Evolutionary conservation across 2,329 filamentous ascomycete genomes (phyloP), one percentile per base, ranked within the genome.

Genomic region (Aureobasidium uvarum): DNA sequence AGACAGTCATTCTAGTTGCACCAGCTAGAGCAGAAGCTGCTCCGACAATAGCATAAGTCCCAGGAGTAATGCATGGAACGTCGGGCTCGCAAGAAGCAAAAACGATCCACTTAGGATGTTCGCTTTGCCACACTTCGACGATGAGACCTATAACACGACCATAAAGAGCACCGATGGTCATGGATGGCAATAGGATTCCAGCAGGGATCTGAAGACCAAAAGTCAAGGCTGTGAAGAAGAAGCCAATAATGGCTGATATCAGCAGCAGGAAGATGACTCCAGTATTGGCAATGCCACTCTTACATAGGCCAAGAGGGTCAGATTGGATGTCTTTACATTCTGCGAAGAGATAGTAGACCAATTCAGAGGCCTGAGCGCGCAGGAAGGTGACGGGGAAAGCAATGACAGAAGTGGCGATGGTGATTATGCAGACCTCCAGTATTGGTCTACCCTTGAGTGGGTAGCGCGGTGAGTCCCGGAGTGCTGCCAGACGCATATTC

Each of bases 331-430:
- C 86, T 4, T 87, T 88, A 76, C 95, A 99, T 78, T 99, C 94
- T 10, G 92, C 87, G 75, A 99, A 98, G 33, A 99, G 86, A 66
- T 89, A 90, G 68, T 93, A 93, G 18, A 98, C 93, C 2, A 99
- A 86, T 75, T 97, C 92, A 0, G 92, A 93, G 25, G 90, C 86
- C 75, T 98, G 94, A 3, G 92, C 90, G 67, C 95, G 89, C 89
- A 98, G 96, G 77, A 97, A 98, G 65, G 92, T 89, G 77, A 97
- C 96, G 13, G 95, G 95, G 72, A 92, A 99, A 80, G 96, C 97
- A 77, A 98, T 85, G 51, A 98, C 75, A 1, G 94, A 92, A 1
- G 93, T 96, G 25, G 96, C 74, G 48, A 93, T 80, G 5, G 94
- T 88, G 28, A 96, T 86, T n/a, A 87, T 77, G 25, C 89, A 79